Conservation (phyloP, 495 filamentous ascomycete genomes). For the Neurospora sp. region DNA sequence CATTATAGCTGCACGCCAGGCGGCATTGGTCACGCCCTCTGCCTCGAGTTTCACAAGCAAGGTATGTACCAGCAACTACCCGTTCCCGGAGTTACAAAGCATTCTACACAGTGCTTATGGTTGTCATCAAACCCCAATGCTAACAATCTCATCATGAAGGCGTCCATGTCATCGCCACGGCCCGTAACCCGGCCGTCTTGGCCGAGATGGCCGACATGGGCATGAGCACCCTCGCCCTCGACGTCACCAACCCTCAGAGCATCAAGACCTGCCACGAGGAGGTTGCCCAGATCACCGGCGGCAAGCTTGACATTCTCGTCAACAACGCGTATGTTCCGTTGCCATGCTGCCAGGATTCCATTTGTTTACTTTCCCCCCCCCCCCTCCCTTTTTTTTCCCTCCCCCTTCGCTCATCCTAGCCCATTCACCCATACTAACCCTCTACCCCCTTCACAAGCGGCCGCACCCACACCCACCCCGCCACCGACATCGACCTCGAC, state of each 20-base stretch:
- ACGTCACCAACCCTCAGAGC: slow-evolving; percentile 41
- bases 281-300: slow-evolving; percentile 41
- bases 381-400: fast-evolving
- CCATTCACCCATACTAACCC: background rate
- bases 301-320: slow-evolving; percentile 52
- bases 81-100: background rate
- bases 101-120: background rate
- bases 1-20: slow-evolving; percentile 38
- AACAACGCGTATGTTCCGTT: slow-evolving; percentile 50
- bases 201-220: slow-evolving; percentile 33
- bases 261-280: slow-evolving; percentile 37
- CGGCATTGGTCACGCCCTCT: slow-evolving; percentile 42
- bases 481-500: slow-evolving; percentile 40
- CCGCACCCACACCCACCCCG: slow-evolving; percentile 39
- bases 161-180: slow-evolving; percentile 45
- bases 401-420: too few species aligned
- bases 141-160: slow-evolving; percentile 17
- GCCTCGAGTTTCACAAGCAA: slow-evolving; percentile 38
- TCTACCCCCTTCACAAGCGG: slow-evolving; percentile 26
- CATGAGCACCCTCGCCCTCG: slow-evolving; percentile 36
- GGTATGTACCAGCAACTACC: slow-evolving; percentile 16
- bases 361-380: background rate
- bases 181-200: slow-evolving; percentile 36
- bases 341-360: background rate
- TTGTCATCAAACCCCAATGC: background rate